Evolutionary conservation across 495 filamentous ascomycete genomes (phyloP).

Genomic region (Lepidopterella palustris): DNA sequence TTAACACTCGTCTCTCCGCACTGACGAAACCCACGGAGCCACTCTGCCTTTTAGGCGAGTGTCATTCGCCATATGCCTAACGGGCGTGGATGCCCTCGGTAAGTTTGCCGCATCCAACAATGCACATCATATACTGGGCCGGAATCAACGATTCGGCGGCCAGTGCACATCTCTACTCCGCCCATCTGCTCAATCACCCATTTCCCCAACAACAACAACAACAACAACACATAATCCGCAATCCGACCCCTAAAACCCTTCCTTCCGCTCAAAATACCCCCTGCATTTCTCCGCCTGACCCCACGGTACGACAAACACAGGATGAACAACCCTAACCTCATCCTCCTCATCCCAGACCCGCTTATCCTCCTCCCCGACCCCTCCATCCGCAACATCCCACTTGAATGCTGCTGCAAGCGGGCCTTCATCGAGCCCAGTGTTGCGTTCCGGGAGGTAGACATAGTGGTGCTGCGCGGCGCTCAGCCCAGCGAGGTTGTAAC

Average conservation of each 20-base stretch:
- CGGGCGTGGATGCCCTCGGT: no score
- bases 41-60: no score
- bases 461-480: slow-evolving; percentile 74
- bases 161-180: no score
- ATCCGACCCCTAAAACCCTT: slow-evolving; percentile 47
- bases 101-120: no score
- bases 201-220: no score
- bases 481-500: slow-evolving; percentile 82
- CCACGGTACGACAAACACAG: slow-evolving; percentile 76
- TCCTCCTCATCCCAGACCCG: slow-evolving; percentile 45
- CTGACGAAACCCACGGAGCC: no score
- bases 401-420: slow-evolving; percentile 52
- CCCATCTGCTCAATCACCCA: no score
- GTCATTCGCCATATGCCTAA: no score
- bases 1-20: no score
- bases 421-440: slow-evolving; percentile 3
- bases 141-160: no score
- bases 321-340: slow-evolving; percentile 57
- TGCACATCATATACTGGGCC: no score
- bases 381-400: slow-evolving; percentile 46
- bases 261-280: slow-evolving; percentile 55
- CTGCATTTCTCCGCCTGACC: slow-evolving; percentile 56
- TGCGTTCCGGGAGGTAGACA: slow-evolving; percentile 44
- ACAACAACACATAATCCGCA: no score
- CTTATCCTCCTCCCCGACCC: slow-evolving; percentile 38